These are phyloP conservation scores for Colletotrichum spaethianum DNA, from an alignment of 2,329 filamentous ascomycete species.

Conservation along the genomic window DNA sequence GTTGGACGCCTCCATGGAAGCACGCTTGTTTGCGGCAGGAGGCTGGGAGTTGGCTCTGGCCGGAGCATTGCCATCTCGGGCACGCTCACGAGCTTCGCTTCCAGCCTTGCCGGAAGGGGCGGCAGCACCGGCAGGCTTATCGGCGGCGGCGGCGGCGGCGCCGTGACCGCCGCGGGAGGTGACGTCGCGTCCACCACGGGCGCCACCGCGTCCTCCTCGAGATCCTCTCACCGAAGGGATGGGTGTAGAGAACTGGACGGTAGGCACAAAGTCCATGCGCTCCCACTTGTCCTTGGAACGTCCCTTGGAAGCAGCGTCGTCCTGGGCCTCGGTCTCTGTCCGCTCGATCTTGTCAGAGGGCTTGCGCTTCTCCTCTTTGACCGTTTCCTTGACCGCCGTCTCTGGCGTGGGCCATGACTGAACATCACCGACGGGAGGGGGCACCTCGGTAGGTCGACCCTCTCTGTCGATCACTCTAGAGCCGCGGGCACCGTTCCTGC, in stretches of 20 bases:
- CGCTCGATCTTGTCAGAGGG: conserved; percentile 69
- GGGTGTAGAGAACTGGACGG: conserved; percentile 89
- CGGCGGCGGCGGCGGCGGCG: conserved; percentile 45
- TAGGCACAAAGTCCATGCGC: conserved; percentile 84
- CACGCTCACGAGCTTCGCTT: conserved; percentile 51
- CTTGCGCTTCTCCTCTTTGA: conserved; percentile 81
- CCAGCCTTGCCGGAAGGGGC: conserved; percentile 52
- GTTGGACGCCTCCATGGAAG: conserved; percentile 56
- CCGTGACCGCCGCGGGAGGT: conserved; percentile 49
- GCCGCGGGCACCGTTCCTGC: conserved; percentile 61
- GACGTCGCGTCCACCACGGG: conserved; percentile 58
- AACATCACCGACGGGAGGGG: conserved; percentile 81
- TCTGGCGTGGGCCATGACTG: conserved; percentile 93
- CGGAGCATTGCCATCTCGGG: conserved; percentile 54
- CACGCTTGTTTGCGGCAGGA: conserved; percentile 58
- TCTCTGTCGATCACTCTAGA: conserved; percentile 60
- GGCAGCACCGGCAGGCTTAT: conserved; percentile 54
- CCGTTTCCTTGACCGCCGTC: conserved; percentile 75
- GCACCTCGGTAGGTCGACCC: conserved; percentile 46
- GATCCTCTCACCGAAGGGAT: conserved; percentile 69
- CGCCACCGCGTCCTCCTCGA: conserved; percentile 64
- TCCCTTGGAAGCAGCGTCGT: conserved; percentile 63
- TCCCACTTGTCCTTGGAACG: conserved; percentile 89
- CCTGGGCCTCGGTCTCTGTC: conserved; percentile 75
- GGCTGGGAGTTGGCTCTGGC: conserved; percentile 54